phyloP scores from a whole-genome alignment of 1,139 yeast genomes.

The Pichia norvegensis region DNA sequence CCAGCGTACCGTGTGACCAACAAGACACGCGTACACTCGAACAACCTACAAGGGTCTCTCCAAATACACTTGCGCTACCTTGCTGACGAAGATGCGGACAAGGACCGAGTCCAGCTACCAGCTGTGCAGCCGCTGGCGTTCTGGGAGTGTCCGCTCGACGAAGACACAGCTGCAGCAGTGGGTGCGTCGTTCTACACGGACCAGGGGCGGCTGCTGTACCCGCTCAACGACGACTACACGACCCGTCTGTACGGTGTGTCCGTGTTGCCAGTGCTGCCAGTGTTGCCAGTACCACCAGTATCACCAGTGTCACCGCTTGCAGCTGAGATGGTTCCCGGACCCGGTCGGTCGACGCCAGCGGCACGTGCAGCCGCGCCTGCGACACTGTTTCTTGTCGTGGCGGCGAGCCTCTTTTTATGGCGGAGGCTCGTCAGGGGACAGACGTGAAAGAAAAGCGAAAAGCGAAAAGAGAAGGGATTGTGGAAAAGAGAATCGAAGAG shows the following conservation, averaged over 20 bases:
- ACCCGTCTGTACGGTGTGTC: not conserved
- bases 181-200: not conserved
- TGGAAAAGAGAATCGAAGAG: too few relatives aligned
- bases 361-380: too few relatives aligned
- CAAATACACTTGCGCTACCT: not conserved
- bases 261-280: not conserved
- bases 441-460: too few relatives aligned
- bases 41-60: not conserved
- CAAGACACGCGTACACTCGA: not conserved
- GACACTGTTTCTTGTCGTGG: too few relatives aligned
- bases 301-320: too few relatives aligned
- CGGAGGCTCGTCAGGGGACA: too few relatives aligned
- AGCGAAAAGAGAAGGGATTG: too few relatives aligned
- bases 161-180: not conserved
- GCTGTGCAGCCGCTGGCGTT: not conserved
- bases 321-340: too few relatives aligned
- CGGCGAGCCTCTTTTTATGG: too few relatives aligned
- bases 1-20: not conserved
- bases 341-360: too few relatives aligned
- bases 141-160: not conserved
- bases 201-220: not conserved
- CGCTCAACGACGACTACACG: not conserved
- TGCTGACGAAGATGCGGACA: not conserved
- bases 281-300: too few relatives aligned
- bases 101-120: not conserved